A percentile compares a stretch with the other conserved stretches of the same genome.
Conservation (phyloP, 2,329 filamentous ascomycete species). For the Xylaria sp. region DNA sequence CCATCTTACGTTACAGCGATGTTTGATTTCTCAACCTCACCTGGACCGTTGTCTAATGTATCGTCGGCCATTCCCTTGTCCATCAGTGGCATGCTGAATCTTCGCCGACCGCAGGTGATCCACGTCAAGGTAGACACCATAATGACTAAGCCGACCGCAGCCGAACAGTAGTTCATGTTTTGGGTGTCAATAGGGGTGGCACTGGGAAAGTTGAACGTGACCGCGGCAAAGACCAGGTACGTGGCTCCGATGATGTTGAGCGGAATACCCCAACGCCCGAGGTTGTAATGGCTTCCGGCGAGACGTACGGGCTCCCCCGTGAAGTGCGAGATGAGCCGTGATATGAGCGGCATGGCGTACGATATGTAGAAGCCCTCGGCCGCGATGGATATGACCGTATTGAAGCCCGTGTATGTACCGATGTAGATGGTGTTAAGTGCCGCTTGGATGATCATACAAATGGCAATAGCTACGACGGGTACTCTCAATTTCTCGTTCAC, state of each 20-base stretch:
- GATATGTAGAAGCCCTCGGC: neutral
- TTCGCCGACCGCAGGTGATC: too few species aligned
- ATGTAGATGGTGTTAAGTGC: constrained; percentile 1
- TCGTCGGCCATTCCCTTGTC: too few species aligned
- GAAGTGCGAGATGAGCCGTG: neutral
- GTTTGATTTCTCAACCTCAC: too few species aligned
- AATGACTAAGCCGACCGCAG: neutral
- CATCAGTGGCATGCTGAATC: too few species aligned
- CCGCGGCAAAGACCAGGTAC: neutral
- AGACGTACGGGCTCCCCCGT: too few species aligned
- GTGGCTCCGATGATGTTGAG: neutral
- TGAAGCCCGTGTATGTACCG: neutral
- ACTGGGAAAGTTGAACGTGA: neutral
- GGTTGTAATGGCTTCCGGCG: neutral
- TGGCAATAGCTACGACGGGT: neutral
- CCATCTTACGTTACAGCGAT: too few species aligned
- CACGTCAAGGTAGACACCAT: too few species aligned
- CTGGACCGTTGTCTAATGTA: too few species aligned
- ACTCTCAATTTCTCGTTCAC: neutral
- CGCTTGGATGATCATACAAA: neutral
- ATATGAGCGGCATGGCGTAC: neutral
- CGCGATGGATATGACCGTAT: neutral
- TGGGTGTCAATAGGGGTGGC: neutral
- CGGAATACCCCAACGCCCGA: neutral
- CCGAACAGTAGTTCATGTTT: neutral